Evolutionary conservation across 441 rosid genomes (phyloP).

Genomic region (Eutrema salsugineum): DNA sequence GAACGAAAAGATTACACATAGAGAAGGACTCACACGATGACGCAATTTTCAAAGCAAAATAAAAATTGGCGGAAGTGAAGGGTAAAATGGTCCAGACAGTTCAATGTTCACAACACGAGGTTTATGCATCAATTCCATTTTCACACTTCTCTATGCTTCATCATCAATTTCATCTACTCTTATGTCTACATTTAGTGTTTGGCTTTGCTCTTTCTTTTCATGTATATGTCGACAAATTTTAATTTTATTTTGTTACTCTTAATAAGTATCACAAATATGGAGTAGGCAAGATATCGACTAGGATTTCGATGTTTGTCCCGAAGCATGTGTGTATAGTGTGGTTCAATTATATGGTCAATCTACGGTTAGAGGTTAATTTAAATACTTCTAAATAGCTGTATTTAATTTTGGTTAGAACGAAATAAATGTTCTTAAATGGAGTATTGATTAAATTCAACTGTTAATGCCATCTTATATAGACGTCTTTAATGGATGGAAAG

Average conservation of each 20-base stretch:
- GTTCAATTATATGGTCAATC: background rate
- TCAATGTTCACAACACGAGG: conserved; percentile 7
- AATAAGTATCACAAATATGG: background rate
- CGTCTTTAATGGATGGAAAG: background rate
- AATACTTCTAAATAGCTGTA: background rate
- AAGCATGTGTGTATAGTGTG: background rate
- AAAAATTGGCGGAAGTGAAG: background rate
- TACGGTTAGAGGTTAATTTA: background rate
- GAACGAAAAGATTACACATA: background rate
- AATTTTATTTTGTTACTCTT: no score
- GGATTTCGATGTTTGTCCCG: background rate
- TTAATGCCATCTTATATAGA: background rate
- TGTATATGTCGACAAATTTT: background rate
- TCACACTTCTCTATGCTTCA: conserved; percentile 20
- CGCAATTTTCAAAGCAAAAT: background rate
- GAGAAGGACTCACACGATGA: background rate
- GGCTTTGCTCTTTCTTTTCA: conserved; percentile 1
- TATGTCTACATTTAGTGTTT: conserved; percentile 13
- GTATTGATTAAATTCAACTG: no score
- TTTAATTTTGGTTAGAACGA: background rate
- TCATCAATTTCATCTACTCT: conserved; percentile 13
- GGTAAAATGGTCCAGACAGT: background rate
- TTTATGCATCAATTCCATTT: background rate
- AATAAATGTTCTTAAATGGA: background rate
- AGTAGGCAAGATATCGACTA: background rate